Conservation (phyloP, 805 yeast genomes). For the Jamesozyma piceae region DNA sequence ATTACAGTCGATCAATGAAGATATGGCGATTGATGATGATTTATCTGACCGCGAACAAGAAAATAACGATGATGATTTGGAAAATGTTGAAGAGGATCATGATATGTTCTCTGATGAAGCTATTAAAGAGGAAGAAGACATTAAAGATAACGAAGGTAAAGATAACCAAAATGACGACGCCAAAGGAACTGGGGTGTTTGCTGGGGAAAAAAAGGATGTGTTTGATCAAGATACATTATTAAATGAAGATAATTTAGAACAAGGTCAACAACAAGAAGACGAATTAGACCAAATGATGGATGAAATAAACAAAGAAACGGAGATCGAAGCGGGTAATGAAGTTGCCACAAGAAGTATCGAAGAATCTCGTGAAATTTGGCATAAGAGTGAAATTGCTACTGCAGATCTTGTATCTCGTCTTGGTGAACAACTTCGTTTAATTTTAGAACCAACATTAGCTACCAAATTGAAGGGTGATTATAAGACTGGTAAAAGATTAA, state of each 20-base stretch:
- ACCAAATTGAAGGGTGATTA: constrained; percentile 92
- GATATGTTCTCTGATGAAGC: constrained; percentile 24
- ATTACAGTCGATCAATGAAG: constrained; percentile 65
- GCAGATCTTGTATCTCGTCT: constrained; percentile 78
- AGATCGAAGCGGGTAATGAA: constrained; percentile 18
- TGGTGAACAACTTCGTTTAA: constrained; percentile 86
- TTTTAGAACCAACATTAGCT: constrained; percentile 92
- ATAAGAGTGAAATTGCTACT: constrained; percentile 70
- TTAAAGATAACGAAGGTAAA: constrained; percentile 9
- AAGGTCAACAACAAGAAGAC: constrained; percentile 22
- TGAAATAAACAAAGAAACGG: constrained; percentile 29
- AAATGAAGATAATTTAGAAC: constrained; percentile 5
- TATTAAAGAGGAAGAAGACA: constrained; percentile 18
- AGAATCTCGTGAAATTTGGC: constrained; percentile 75
- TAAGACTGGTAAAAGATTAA: constrained; percentile 91
- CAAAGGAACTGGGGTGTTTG: constrained; percentile 41
- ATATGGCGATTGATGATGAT: constrained; percentile 74
- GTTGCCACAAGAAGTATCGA: constrained; percentile 45
- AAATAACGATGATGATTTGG: constrained; percentile 21
- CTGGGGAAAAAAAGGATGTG: constrained; percentile 36
- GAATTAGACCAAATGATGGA: constrained; percentile 28
- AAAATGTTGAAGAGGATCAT: constrained; percentile 27
- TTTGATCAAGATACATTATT: constrained; percentile 13
- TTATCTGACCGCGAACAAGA: constrained; percentile 25
- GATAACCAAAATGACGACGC: constrained; percentile 25